Evolutionary conservation across 2,329 filamentous ascomycete genomes (phyloP), one percentile per base, ranked within the genome.

Genomic region (Bertia moriformis): DNA sequence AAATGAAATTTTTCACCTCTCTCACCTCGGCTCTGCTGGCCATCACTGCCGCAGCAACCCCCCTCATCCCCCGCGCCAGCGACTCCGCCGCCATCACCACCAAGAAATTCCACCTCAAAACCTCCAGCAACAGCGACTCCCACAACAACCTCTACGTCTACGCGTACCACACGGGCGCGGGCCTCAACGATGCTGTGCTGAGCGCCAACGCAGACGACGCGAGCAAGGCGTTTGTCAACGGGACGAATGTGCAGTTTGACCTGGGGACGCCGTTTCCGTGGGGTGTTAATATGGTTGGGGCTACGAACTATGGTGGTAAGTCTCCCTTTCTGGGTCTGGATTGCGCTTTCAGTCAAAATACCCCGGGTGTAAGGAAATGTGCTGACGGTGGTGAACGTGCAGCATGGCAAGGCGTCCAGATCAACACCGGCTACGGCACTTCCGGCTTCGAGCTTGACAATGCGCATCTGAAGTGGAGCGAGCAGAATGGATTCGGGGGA

Each of bases 111-210:
- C 46, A 50, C 39, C 47, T 60, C 20, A 60, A 59, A 44, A 54
- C 58, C 15, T 42, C 44, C n/a, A 49, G 44, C 12, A 39, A 41
- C 17, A 48, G 51, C 37, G 17, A 44, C 0, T 37, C 48, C 1
- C 51, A 57, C 44, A 57, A 59, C 45, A 41, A 55, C 42, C 52
- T 59, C 39, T 61, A 55, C 19, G 48, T 61, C 19, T 50, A 51
- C 19, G 46, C 50, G 27, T 62, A 58, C 44, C 59, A 61, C 48
- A 59, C 56, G n/a, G 56, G 54, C 14, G 58, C 58, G n/a, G 59
- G 56, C 13, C 40, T 55, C 19, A 56, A 52, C 20, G 58, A 60
- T 42, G 57, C 56, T 7, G 56, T 59, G 3, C 48, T 62, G 14
- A 47, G 47, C 3, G 29, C 46, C 2, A 48, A 50, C 17, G 40